Evolutionary conservation across 2,329 filamentous ascomycete genomes (phyloP), one percentile per base, ranked within the genome.

Genomic region (Pestalotiopsis sp.): DNA sequence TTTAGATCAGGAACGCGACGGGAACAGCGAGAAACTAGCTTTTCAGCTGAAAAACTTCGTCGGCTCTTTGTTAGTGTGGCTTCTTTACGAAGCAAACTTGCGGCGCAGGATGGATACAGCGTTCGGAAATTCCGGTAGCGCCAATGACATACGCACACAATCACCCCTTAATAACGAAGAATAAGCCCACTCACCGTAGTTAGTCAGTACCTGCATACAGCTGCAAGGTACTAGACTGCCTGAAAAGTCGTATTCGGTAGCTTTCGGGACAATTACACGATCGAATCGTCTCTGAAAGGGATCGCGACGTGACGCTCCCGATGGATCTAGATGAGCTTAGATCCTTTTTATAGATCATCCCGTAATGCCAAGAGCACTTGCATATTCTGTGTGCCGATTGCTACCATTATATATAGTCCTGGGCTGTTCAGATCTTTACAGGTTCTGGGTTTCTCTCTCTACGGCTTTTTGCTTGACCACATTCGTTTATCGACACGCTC

Each of bases 191-290:
- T n/a, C 62, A 31, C 62, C 39, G 20, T 64, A 25, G 62, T 38
- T 64, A 64, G 20, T 12, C 13, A 52, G 39, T 31, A 20, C 39
- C 25, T 56, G 45, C 4, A 39, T 23, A n/a, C 17, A 25, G 45
- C 31, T 41, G 49, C 62, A 38, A 25, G 23, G 45, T n/a, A 25
- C 23, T 56, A 17, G 7, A 20, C 31, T 31, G 23, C 62, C 17
- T 20, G 23, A 14, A 52, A 49, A 36, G 39, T 56, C 62, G 62
- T 64, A 64, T 64, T 64, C 62, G 62, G 62, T 64, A 64, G 27
- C 36, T 6, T 63, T 41, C 60, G 60, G 60, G 13, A 63, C 39
- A 64, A 64, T 31, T 45, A 52, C 27, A 64, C 62, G 39, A 49
- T 64, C 62, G 17, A 27, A 60, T 27, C n/a, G 25, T 60, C 36